Percentiles rank a stretch among this genome's conserved stretches.
Conservation (phyloP, 1,139 yeast species). For the Suhomyces anneliseae region DNA sequence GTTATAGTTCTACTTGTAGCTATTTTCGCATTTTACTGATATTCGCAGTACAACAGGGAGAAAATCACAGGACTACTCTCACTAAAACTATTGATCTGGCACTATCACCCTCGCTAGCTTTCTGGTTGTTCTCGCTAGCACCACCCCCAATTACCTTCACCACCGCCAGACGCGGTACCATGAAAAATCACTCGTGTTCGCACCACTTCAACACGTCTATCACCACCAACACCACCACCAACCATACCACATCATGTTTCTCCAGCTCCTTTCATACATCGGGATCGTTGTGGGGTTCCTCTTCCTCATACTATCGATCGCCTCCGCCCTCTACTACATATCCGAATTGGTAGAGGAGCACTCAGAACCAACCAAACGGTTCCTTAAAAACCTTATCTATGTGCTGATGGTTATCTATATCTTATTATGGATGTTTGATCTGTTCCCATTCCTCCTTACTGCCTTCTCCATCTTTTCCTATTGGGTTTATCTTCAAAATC, state of each 20-base stretch:
- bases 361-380: conserved; percentile 75
- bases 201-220: not conserved
- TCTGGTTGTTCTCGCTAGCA: too few species aligned
- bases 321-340: conserved; percentile 87
- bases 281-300: conserved; percentile 78
- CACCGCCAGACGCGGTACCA: too few species aligned
- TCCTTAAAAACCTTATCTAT: conserved; percentile 63
- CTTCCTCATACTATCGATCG: conserved; percentile 58
- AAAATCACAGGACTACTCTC: too few species aligned
- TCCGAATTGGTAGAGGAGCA: conserved; percentile 95
- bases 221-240: not conserved
- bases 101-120: too few species aligned
- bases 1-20: too few species aligned
- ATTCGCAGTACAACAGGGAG: too few species aligned
- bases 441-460: conserved; percentile 71
- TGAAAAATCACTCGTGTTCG: too few species aligned
- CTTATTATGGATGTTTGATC: conserved; percentile 66
- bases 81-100: too few species aligned
- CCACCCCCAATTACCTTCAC: too few species aligned
- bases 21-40: too few species aligned
- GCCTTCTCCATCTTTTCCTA: conserved; percentile 69
- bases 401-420: conserved; percentile 53
- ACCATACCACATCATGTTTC: conserved; percentile 29
- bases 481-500: conserved; percentile 70
- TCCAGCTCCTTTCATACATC: conserved; percentile 52